Evolutionary conservation across 2,329 filamentous ascomycete genomes (phyloP), one percentile per base, ranked within the genome.

Genomic region (Aspergillus flavus): DNA sequence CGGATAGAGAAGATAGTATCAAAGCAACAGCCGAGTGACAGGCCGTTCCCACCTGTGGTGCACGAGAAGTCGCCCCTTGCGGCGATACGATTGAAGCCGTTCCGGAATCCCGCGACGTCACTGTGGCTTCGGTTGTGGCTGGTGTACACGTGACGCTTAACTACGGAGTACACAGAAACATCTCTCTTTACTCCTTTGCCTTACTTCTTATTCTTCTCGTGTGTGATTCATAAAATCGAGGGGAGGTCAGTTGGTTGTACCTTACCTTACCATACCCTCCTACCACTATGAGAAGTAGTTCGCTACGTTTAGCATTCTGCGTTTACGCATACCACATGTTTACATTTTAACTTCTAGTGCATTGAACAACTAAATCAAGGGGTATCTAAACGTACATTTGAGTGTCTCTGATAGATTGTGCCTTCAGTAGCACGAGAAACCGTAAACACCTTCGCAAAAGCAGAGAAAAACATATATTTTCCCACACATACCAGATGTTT

Each of bases 361-460:
- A 34, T 57, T 46, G 5, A 46, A 43, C 10, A 43, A 45, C 23
- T 46, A 9, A 61, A 68, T 67, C 63, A 71, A 69, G 65, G 73
- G 73, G 73, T 75, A 75, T 75, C 73, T 75, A 74, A 73, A 69
- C 68, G 64, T 72, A 74, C 70, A 73, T 66, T 64, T 64, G 61
- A 68, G 64, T 61, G 64, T 54, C 41, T 52, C 53, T 43, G 23
- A 23, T 52, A 16, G 39, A 50, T 23, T 23, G 48, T 32, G n/a
- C 28, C 48, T 52, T 34, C 48, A 14, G 28, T 10, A 52, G 48
- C 48, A n/a, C 48, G 19, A 28, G 14, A 19, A 50, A 19, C 46
- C 12, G 23, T 10, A 58, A 45, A 61, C 28, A 57, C 34, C 28
- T 48, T 50, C 48, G 28, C 48, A 52, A 32, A 39, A 55, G 32